Conservation (phyloP, 2,329 filamentous ascomycete genomes). For the Botrytis medusae region DNA sequence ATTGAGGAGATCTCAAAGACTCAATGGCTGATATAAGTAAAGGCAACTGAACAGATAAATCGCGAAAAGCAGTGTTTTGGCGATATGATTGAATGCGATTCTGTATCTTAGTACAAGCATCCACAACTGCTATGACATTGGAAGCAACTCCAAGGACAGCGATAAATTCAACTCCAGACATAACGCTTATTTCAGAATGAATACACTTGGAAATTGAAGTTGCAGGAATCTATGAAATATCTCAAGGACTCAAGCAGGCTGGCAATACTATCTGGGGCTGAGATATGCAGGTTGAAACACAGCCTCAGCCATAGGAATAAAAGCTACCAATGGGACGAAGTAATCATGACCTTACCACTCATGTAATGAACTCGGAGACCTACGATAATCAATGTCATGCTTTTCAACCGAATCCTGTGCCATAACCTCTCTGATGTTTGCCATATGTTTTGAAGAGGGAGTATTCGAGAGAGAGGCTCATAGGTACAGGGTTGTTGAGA, state of each 20-base stretch:
- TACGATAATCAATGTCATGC: background rate
- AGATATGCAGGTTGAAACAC: constrained; percentile 2
- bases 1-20: background rate
- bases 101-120: constrained; percentile 14
- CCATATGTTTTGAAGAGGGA: background rate
- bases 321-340: background rate
- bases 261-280: background rate
- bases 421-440: background rate
- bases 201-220: background rate
- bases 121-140: constrained; percentile 18
- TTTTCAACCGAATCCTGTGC: background rate
- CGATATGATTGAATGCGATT: constrained; percentile 14
- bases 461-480: background rate
- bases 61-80: constrained; percentile 9
- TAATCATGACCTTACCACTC: background rate
- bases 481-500: background rate
- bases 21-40: constrained; percentile 14
- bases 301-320: constrained; percentile 1
- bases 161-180: constrained; percentile 17
- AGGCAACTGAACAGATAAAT: constrained; percentile 6
- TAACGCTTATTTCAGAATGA: background rate
- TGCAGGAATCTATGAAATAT: background rate
- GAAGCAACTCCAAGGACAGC: constrained; percentile 10
- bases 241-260: background rate
- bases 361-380: background rate